phyloP scores from a whole-genome alignment of 257 asterid species.

The Penstemon newberryi region DNA sequence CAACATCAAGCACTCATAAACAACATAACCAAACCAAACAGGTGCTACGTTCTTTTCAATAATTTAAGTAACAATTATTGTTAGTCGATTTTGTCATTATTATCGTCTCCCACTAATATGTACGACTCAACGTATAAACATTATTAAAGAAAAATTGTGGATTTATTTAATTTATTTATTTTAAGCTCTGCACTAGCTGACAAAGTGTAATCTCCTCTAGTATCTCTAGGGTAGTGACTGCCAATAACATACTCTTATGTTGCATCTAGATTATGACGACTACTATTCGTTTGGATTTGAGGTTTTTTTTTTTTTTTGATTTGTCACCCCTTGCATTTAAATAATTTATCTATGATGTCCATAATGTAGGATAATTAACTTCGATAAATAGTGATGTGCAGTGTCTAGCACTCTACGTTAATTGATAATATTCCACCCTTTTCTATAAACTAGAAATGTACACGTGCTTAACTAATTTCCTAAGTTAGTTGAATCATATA shows the following conservation, averaged over 20 bases:
- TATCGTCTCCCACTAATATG: neutral
- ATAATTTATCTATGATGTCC: neutral
- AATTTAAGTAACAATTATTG: neutral
- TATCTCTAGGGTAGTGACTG: slow-evolving; percentile 38
- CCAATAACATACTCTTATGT: slow-evolving; percentile 25
- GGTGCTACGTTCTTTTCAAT: neutral
- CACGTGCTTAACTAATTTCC: too few relatives aligned
- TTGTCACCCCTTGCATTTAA: slow-evolving; percentile 10
- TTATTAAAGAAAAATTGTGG: neutral
- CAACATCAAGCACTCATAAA: too few relatives aligned
- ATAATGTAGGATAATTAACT: neutral
- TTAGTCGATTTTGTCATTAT: neutral
- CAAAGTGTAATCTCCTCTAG: slow-evolving; percentile 43
- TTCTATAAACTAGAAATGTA: too few relatives aligned
- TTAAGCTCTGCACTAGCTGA: slow-evolving; percentile 19
- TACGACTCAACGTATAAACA: neutral
- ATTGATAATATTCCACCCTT: too few relatives aligned
- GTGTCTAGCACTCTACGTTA: neutral
- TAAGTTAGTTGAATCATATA: too few relatives aligned
- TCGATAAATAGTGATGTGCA: neutral
- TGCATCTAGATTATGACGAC: slow-evolving; percentile 11
- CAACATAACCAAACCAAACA: too few relatives aligned
- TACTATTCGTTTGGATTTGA: neutral
- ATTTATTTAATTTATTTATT: neutral
- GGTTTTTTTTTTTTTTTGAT: too few relatives aligned